A percentile compares a stretch with the other conserved stretches of the same genome.
Evolutionary conservation across 1,139 yeast genomes (phyloP).

Genomic region (Arxiozyma bovina): DNA sequence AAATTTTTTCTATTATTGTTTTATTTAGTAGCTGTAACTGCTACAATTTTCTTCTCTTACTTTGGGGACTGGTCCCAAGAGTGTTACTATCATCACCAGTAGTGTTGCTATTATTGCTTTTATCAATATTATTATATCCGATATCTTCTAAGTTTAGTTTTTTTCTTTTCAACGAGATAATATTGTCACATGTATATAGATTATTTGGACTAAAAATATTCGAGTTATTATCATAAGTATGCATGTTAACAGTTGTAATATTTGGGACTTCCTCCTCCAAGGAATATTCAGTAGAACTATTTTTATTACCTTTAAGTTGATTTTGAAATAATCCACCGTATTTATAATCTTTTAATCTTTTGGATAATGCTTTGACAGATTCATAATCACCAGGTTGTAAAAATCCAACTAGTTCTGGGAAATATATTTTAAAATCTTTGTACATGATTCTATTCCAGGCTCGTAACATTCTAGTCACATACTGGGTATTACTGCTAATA

Average conservation of each 20-base stretch:
- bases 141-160: not conserved
- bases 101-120: not conserved
- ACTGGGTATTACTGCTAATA: not conserved
- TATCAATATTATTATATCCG: not conserved
- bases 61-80: not conserved
- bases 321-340: not conserved
- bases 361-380: slow-evolving; percentile 13
- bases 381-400: slow-evolving; percentile 22
- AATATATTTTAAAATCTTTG: slow-evolving; percentile 22
- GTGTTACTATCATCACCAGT: not conserved
- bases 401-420: slow-evolving; percentile 24
- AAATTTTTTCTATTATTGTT: not conserved
- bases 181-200: not conserved
- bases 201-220: not conserved
- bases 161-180: not conserved
- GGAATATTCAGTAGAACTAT: not conserved
- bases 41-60: not conserved
- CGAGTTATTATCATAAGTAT: not conserved
- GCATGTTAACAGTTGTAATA: not conserved
- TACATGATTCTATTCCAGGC: slow-evolving; percentile 30
- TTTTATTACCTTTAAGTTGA: slow-evolving; percentile 1
- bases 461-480: slow-evolving; percentile 8
- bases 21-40: not conserved
- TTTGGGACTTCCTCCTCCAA: not conserved
- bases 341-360: slow-evolving; percentile 4